phyloP scores from a whole-genome alignment of 345 rosid genomes.

The Rhodamnia rubescens region DNA sequence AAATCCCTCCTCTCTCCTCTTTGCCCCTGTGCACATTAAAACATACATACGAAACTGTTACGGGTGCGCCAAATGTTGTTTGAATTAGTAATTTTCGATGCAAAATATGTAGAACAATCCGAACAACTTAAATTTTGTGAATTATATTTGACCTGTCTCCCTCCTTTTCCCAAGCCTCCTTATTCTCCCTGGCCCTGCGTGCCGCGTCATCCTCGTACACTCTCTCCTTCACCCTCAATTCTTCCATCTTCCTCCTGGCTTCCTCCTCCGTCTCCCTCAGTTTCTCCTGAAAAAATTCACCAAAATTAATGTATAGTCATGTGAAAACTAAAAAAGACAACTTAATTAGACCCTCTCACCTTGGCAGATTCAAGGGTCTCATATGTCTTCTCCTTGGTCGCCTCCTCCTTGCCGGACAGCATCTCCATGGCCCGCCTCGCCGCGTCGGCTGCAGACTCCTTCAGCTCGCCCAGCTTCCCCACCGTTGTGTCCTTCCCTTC shows the following conservation, averaged over 20 bases:
- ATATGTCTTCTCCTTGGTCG: constrained; percentile 31
- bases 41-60: background rate
- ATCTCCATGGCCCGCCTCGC: constrained; percentile 46
- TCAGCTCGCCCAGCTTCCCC: constrained; percentile 29
- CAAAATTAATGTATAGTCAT: background rate
- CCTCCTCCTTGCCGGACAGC: constrained; percentile 45
- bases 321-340: background rate
- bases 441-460: constrained; percentile 42
- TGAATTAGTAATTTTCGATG: too few species aligned
- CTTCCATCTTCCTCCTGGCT: constrained; percentile 41
- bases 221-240: constrained; percentile 27
- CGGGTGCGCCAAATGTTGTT: too few species aligned
- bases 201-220: constrained; percentile 18
- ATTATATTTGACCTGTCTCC: background rate
- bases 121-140: too few species aligned
- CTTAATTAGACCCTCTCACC: constrained; percentile 4
- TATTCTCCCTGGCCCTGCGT: constrained; percentile 6
- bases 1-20: constrained; percentile 19
- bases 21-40: constrained; percentile 11
- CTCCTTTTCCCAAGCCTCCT: background rate
- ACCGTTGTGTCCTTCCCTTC: constrained; percentile 23
- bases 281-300: constrained; percentile 21
- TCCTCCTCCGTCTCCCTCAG: constrained; percentile 35
- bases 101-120: too few species aligned
- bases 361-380: constrained; percentile 33